Evolutionary conservation across 2,329 filamentous ascomycete species (phyloP).

Genomic region (Fusarium sp.): DNA sequence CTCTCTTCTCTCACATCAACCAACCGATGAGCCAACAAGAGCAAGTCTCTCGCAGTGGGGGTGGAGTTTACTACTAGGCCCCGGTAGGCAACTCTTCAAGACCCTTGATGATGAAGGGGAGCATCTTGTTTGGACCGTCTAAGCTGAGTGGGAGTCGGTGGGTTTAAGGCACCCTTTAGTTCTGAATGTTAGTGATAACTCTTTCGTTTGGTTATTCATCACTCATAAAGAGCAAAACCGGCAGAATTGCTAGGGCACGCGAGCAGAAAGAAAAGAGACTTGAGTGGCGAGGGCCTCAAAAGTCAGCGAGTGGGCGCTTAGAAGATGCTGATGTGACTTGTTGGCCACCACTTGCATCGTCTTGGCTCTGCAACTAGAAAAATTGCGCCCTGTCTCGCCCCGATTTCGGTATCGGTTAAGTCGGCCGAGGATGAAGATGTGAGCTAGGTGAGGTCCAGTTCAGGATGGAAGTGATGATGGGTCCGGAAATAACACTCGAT

Average conservation of each 20-base stretch:
- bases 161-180: background rate
- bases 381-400: background rate
- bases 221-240: background rate
- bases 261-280: constrained; percentile 4
- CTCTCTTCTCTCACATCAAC: constrained; percentile 11
- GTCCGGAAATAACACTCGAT: background rate
- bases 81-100: constrained; percentile 6
- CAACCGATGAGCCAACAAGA: constrained; percentile 19
- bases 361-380: constrained; percentile 36
- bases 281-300: constrained; percentile 35
- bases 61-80: constrained; percentile 10
- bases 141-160: background rate
- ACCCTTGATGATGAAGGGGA: constrained; percentile 23
- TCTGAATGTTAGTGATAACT: background rate
- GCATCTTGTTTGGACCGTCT: background rate
- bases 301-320: constrained; percentile 20
- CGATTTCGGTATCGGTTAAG: constrained; percentile 31
- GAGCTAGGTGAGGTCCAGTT: background rate
- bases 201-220: constrained; percentile 9
- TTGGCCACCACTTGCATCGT: constrained; percentile 27
- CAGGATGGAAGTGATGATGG: background rate
- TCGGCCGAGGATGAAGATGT: constrained; percentile 9
- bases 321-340: constrained; percentile 13
- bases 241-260: constrained; percentile 20
- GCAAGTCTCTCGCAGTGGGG: constrained; percentile 23